Evolutionary conservation across 2,329 filamentous ascomycete genomes (phyloP).

Genomic region (Fusarium sp.): DNA sequence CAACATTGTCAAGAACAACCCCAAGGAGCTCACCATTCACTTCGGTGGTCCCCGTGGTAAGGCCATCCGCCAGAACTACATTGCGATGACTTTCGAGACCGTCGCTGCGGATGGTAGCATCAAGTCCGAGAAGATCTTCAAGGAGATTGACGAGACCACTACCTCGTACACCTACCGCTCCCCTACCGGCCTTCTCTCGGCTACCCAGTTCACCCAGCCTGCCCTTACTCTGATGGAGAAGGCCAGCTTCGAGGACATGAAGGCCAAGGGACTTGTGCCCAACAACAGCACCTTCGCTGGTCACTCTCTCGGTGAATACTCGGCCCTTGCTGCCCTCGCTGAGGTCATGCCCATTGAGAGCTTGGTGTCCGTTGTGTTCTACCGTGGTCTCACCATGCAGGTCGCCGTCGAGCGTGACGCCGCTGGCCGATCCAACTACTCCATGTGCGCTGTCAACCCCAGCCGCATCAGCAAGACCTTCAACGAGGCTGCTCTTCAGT

Average conservation of each 20-base stretch:
- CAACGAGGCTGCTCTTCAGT: slow-evolving; percentile 96
- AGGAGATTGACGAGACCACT: slow-evolving; percentile 92
- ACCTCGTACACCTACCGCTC: slow-evolving; percentile 98
- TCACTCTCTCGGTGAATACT: slow-evolving; percentile 98
- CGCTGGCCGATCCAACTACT: slow-evolving; percentile 94
- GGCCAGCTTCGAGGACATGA: slow-evolving; percentile 99
- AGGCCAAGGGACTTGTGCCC: slow-evolving; percentile 93
- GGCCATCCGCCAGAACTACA: slow-evolving; percentile 98
- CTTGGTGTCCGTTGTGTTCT: slow-evolving; percentile 98
- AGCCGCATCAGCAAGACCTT: slow-evolving; percentile 98
- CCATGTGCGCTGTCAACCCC: slow-evolving; percentile 99
- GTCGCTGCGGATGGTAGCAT: slow-evolving; percentile 90
- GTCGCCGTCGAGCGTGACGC: slow-evolving; percentile 97
- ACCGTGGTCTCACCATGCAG: slow-evolving; percentile 98
- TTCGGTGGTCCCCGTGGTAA: slow-evolving; percentile 97
- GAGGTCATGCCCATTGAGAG: slow-evolving; percentile 99
- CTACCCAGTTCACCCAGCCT: slow-evolving; percentile 98
- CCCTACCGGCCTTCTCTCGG: slow-evolving; percentile 91
- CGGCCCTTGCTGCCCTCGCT: slow-evolving; percentile 91
- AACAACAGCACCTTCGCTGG: slow-evolving; percentile 97
- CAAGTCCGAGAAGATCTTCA: slow-evolving; percentile 99
- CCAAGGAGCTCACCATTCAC: slow-evolving; percentile 97
- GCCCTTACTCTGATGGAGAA: slow-evolving; percentile 99
- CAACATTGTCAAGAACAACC: slow-evolving; percentile 99
- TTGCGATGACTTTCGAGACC: slow-evolving; percentile 99